phyloP scores from a whole-genome alignment of 495 filamentous ascomycete species.

The Xylaria palmicola region DNA sequence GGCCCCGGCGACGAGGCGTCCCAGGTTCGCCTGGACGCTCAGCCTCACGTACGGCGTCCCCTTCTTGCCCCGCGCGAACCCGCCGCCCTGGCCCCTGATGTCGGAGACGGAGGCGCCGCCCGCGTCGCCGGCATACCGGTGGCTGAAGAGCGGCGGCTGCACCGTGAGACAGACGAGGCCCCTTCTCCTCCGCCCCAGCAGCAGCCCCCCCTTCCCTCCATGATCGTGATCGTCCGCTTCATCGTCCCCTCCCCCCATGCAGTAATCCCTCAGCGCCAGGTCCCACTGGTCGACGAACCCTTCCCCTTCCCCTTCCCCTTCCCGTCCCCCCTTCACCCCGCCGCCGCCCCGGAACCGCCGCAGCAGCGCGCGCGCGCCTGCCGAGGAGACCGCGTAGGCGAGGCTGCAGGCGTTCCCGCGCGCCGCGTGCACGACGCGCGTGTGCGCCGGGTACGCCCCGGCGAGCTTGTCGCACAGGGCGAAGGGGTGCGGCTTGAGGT shows the following conservation, averaged over 20 bases:
- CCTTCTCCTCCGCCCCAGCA: neutral
- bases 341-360: conserved; percentile 32
- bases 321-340: no score
- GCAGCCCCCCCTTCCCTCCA: neutral
- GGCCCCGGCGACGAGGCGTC: conserved; percentile 31
- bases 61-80: conserved; percentile 35
- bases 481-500: conserved; percentile 48
- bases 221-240: neutral
- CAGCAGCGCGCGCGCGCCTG: conserved; percentile 45
- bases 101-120: conserved; percentile 36
- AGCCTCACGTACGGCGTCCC: conserved; percentile 47
- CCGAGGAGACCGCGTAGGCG: conserved; percentile 46
- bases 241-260: conserved; percentile 30
- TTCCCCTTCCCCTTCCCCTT: conserved; percentile 17
- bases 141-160: conserved; percentile 49
- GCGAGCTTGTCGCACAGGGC: conserved; percentile 38
- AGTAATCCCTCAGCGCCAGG: conserved; percentile 47
- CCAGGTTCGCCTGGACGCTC: conserved; percentile 45
- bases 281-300: conserved; percentile 44
- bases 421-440: conserved; percentile 42
- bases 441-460: conserved; percentile 41
- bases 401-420: conserved; percentile 44
- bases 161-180: conserved; percentile 42
- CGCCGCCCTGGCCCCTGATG: conserved; percentile 45
- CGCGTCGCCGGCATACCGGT: conserved; percentile 34